A percentile compares a stretch with the other conserved stretches of the same genome.
phyloP scores from a whole-genome alignment of 2,329 filamentous ascomycete species.

The Ophiostoma sp. region DNA sequence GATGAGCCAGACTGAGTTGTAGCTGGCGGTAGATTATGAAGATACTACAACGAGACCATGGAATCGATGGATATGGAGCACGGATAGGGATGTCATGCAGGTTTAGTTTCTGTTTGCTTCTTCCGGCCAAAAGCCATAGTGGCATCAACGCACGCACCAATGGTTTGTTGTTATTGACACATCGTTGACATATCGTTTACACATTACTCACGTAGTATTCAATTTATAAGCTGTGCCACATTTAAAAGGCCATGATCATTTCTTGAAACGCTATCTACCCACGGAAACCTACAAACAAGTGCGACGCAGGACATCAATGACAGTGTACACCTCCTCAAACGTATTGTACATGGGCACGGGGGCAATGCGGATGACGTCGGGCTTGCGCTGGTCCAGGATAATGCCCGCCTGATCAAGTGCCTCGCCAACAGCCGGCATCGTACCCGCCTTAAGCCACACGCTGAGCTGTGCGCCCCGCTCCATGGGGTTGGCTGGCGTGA shows the following conservation, averaged over 20 bases:
- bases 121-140: neutral
- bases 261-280: neutral
- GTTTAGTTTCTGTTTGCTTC: neutral
- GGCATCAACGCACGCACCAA: neutral
- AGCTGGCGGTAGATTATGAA: neutral
- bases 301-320: slow-evolving; percentile 28
- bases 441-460: slow-evolving; percentile 59
- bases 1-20: neutral
- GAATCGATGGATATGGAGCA: neutral
- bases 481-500: slow-evolving; percentile 64
- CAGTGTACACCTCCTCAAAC: slow-evolving; percentile 59
- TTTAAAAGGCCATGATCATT: neutral
- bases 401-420: slow-evolving; percentile 63
- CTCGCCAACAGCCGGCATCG: slow-evolving; percentile 56
- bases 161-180: neutral
- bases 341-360: slow-evolving; percentile 81
- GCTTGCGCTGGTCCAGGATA: slow-evolving; percentile 76
- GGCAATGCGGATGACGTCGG: slow-evolving; percentile 77
- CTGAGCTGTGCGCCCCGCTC: slow-evolving; percentile 77
- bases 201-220: neutral
- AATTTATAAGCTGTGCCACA: neutral
- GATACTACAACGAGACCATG: neutral
- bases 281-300: neutral
- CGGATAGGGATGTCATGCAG: neutral
- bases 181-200: neutral